A percentile compares a stretch with the other conserved stretches of the same genome.
These are phyloP conservation scores for Xylariomycetidae sp. DNA, from an alignment of 2,329 filamentous ascomycete species.

Conservation along the genomic window DNA sequence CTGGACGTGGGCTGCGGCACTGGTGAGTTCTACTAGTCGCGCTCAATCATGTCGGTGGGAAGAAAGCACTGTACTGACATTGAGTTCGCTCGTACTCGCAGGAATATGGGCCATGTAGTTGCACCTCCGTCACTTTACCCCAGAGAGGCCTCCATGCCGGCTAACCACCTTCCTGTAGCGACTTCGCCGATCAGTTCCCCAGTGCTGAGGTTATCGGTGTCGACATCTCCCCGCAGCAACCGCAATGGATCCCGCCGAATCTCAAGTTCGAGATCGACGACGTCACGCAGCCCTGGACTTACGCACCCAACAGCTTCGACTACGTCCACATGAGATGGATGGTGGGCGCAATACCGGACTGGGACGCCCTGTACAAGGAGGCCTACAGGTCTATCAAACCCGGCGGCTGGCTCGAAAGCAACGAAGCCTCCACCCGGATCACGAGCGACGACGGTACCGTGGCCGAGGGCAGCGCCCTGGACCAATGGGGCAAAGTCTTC, in stretches of 20 bases:
- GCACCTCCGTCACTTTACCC: slow-evolving; percentile 1
- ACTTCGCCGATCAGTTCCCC: slow-evolving; percentile 33
- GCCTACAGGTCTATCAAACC: slow-evolving; percentile 46
- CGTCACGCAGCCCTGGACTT: slow-evolving; percentile 38
- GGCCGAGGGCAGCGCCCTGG: slow-evolving; percentile 21
- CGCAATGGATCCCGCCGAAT: slow-evolving; percentile 31
- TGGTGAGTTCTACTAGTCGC: slow-evolving; percentile 12
- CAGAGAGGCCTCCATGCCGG: not conserved
- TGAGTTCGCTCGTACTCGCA: too few species aligned
- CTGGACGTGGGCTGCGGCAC: slow-evolving; percentile 24
- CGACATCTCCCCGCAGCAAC: slow-evolving; percentile 33
- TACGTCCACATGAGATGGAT: slow-evolving; percentile 56
- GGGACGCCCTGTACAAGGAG: slow-evolving; percentile 44
- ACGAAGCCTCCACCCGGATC: slow-evolving; percentile 20
- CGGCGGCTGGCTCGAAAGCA: slow-evolving; percentile 35
- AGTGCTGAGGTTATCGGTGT: slow-evolving; percentile 24
- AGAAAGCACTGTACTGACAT: too few species aligned
- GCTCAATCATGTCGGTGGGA: too few species aligned
- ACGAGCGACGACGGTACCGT: slow-evolving; percentile 23
- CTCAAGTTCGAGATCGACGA: slow-evolving; percentile 28
- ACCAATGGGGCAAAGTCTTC: slow-evolving; percentile 30
- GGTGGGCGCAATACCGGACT: slow-evolving; percentile 50
- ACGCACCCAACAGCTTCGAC: slow-evolving; percentile 45
- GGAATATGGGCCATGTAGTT: slow-evolving; percentile 27
- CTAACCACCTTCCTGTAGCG: slow-evolving; percentile 19